Percentiles rank a stretch among this genome's conserved stretches.
These are phyloP conservation scores for Pythium phragmiticola DNA, from an alignment of 352 stramenopile genomes.

Conservation along the genomic window DNA sequence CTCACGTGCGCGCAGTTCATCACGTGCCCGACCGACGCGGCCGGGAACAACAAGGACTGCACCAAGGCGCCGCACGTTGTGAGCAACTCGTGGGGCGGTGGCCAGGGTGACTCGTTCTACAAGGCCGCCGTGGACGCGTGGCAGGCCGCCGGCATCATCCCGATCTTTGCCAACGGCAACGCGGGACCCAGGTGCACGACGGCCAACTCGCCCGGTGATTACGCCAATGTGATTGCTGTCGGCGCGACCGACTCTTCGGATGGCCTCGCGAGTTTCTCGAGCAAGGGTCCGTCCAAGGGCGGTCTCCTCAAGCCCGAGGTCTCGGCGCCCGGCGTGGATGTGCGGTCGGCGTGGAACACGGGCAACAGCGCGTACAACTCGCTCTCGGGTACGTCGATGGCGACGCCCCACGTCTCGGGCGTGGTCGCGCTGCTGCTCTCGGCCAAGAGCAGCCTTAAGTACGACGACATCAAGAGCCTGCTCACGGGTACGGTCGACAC, in stretches of 20 bases:
- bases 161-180: slow-evolving; percentile 30
- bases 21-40: slow-evolving; percentile 27
- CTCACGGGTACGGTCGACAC: slow-evolving; percentile 19
- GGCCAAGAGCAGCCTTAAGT: background rate
- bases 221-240: slow-evolving; percentile 27
- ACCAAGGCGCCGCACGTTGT: slow-evolving; percentile 25
- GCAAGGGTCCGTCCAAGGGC: slow-evolving; percentile 15
- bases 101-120: slow-evolving; percentile 16
- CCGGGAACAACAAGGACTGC: slow-evolving; percentile 16
- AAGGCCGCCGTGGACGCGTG: slow-evolving; percentile 18
- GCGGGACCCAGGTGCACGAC: slow-evolving; percentile 15
- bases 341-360: slow-evolving; percentile 19
- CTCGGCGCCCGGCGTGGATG: slow-evolving; percentile 16
- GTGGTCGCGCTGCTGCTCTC: slow-evolving; percentile 29
- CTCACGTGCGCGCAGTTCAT: slow-evolving; percentile 31
- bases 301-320: slow-evolving; percentile 31
- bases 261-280: slow-evolving; percentile 17
- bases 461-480: slow-evolving; percentile 9
- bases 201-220: slow-evolving; percentile 19
- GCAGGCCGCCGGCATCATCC: slow-evolving; percentile 28
- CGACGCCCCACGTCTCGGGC: slow-evolving; percentile 32
- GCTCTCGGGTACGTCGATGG: slow-evolving; percentile 33
- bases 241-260: slow-evolving; percentile 21
- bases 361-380: slow-evolving; percentile 20
- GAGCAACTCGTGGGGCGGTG: slow-evolving; percentile 33